A percentile compares a stretch with the other conserved stretches of the same genome.
phyloP scores from a whole-genome alignment of 1,139 yeast species.

The Pichia kudriavzevii region DNA sequence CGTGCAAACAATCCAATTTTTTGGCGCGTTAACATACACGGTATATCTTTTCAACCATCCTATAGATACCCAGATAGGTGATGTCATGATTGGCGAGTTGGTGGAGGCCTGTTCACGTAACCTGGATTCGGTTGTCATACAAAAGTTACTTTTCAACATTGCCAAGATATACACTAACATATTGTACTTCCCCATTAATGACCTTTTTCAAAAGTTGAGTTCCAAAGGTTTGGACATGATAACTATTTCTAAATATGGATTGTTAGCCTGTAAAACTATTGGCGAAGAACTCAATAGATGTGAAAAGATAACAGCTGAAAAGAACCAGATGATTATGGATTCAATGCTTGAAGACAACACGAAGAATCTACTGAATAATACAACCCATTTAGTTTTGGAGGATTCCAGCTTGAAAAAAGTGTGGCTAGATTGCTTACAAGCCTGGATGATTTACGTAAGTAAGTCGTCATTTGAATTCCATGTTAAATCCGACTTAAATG shows the following conservation, averaged over 20 bases:
- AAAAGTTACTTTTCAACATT: constrained; percentile 45
- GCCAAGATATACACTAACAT: constrained; percentile 41
- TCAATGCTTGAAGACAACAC: constrained; percentile 14
- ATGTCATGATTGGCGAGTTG: constrained; percentile 14
- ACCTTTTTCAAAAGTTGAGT: constrained; percentile 1
- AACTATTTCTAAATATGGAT: constrained; percentile 3
- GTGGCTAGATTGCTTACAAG: constrained; percentile 29
- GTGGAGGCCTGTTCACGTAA: constrained; percentile 15
- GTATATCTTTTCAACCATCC: constrained; percentile 37
- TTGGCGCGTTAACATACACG: constrained; percentile 67
- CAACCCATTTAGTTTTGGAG: constrained; percentile 27
- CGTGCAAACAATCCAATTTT: constrained; percentile 57
- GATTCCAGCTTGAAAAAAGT: constrained; percentile 15
- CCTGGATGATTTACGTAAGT: constrained; percentile 38
- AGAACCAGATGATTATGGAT: constrained; percentile 6
- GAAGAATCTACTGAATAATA: constrained; percentile 29
- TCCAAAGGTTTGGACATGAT: neutral
- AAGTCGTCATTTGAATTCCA: constrained; percentile 33
- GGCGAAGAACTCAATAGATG: constrained; percentile 13
- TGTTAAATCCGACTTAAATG: constrained; percentile 33
- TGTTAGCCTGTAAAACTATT: constrained; percentile 8
- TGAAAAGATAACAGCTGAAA: constrained; percentile 18
- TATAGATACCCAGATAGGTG: constrained; percentile 9
- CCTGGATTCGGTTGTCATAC: constrained; percentile 30
- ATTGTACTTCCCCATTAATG: constrained; percentile 31